Evolutionary conservation across 179 eudicot genomes (phyloP), one percentile per base, ranked within the genome.

Genomic region (Patellifolia procumbens): DNA sequence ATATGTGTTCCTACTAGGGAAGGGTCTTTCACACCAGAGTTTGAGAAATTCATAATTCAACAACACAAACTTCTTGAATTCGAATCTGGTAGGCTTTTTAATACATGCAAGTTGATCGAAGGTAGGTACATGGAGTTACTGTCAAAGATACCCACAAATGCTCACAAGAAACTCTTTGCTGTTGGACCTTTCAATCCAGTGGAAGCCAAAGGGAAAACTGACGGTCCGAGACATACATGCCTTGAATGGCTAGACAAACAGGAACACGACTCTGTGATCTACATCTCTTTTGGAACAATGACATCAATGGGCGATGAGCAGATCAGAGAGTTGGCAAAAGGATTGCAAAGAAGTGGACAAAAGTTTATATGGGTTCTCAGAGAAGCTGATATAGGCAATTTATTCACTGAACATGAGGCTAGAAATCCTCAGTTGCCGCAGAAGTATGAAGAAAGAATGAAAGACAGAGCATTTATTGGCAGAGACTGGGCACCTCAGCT

Each of bases 401-500:
- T 81, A 11, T 77, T 83, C 19, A 31, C 24, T 4, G 48, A 46
- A 46, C 72, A 29, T 2, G 77, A 76, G 16, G 78, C 3, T 22
- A 76, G 70, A 37, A 71, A n/a, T 4, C 52, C 39, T 19, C 28
- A 69, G 37, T 69, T 78, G 64, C 91, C 89, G 28, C 29, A 80
- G 43, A 91, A 88, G 55, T 90, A 69, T 42, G 91, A 89, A 76
- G 85, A 90, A 71, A 84, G 85, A 39, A 80, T 89, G 22, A 26
- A 45, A 66, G 84, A 64, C 15, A 46, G 70, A n/a, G 97, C 96
- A 46, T 65, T 91, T n/a, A 69, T 91, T 7, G 86, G 85, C n/a
- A 83, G 88, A 72, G 91, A 87, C 19, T 91, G 97, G 96, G 91
- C 92, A 2, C 96, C 97, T 0, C 96, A 92, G 68, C 26, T 85